Percentiles rank a stretch among this genome's conserved stretches.
Conservation (phyloP, 352 stramenopile species). For the Pseudoperonospora humuli region DNA sequence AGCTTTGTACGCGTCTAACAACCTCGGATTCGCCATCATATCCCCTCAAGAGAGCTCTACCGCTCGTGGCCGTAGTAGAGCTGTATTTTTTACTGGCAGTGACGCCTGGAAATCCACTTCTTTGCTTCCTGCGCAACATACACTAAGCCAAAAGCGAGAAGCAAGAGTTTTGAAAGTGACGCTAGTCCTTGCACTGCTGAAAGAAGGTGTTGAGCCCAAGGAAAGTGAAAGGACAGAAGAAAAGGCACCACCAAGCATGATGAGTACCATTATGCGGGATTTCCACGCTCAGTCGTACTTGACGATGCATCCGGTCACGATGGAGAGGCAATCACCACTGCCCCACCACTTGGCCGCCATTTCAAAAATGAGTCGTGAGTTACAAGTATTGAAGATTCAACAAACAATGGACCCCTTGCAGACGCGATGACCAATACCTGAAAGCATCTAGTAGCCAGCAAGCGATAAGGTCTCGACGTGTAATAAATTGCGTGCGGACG, state of each 20-base stretch:
- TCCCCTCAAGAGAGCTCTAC: constrained; percentile 20
- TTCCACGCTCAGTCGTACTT: constrained; percentile 65
- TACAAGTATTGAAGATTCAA: constrained; percentile 27
- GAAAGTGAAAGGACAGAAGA: constrained; percentile 17
- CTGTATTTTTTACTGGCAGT: constrained; percentile 21
- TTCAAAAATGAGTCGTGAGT: constrained; percentile 24
- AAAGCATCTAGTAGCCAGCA: constrained; percentile 4
- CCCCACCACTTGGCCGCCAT: constrained; percentile 51
- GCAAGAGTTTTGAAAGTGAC: constrained; percentile 29
- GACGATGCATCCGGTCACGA: constrained; percentile 62
- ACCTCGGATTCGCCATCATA: constrained; percentile 34
- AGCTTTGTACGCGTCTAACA: constrained; percentile 25
- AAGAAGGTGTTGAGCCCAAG: constrained; percentile 19
- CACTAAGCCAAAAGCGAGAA: constrained; percentile 16
- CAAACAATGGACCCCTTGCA: constrained; percentile 29
- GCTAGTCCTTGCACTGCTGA: constrained; percentile 25
- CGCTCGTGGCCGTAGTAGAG: constrained; percentile 23
- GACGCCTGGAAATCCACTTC: constrained; percentile 28
- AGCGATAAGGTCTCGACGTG: constrained; percentile 8
- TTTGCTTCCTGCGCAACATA: constrained; percentile 19
- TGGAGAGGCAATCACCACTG: constrained; percentile 50
- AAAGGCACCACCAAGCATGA: constrained; percentile 14
- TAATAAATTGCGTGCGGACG: constrained; percentile 22
- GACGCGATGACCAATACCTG: constrained; percentile 21
- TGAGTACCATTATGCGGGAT: constrained; percentile 41